Evolutionary conservation across 805 yeast genomes (phyloP), one percentile per base, ranked within the genome.

Genomic region (Tetrapisispora pingtungensis): DNA sequence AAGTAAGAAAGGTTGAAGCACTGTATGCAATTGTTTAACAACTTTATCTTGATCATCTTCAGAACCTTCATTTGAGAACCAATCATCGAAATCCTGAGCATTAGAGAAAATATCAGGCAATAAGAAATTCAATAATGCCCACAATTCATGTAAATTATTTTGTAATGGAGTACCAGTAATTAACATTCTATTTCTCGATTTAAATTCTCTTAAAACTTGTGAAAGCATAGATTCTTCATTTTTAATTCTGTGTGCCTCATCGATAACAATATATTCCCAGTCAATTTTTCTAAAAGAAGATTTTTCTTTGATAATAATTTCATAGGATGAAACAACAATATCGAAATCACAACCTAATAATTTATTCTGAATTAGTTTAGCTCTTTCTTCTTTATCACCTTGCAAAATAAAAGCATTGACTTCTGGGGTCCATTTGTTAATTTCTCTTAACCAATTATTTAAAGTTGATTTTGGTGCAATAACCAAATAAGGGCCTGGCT

Each of bases 81-180:
- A 84, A 37, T 72, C 78, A 57, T 83, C 90, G 59, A 84, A 84
- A 5, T 81, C 75, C 45, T 74, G 83, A 14, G 82, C 71, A 56
- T 81, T 85, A 0, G 84, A 76, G 57, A 84, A 84, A 13, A 84
- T 80, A 62, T 84, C 93, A 2, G 94, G 94, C 34, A 84, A 65
- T 32, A 84, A 69, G 59, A 84, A 84, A 50, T 84, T 84, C 51
- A 84, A 67, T 49, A 84, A 66, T 0, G 93, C 90, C 93, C 93
- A 84, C 46, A 84, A 66, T 62, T 84, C 93, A 56, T 81, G 87
- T 41, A 84, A 63, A 54, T 84, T 84, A 56, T 84, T 84, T 60
- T 84, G 93, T 47, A 84, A 66, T 8, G 93, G 93, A 1, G 93
- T 84, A 62, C 93, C 93, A 0, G 93, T 84, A 44, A 84, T 82